Conservation (phyloP, 2,329 filamentous ascomycete species). For the Ceratocystis diversiconidia region DNA sequence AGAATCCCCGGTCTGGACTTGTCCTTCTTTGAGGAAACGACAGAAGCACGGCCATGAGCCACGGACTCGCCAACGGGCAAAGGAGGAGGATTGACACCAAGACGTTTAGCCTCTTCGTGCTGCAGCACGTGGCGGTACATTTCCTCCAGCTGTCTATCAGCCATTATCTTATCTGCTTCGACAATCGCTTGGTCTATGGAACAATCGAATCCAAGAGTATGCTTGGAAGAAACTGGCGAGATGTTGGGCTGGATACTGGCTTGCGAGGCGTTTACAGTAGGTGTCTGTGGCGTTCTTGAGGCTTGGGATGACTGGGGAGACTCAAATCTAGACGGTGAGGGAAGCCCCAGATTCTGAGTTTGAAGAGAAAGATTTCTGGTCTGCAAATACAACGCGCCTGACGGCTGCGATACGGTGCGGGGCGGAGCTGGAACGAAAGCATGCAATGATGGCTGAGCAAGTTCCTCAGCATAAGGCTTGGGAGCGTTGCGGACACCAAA, state of each 20-base stretch:
- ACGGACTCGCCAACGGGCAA: conserved; percentile 10
- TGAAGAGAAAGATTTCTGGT: conserved; percentile 14
- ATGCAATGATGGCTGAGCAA: background rate
- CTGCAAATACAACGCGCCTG: conserved; percentile 6
- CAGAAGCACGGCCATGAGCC: background rate
- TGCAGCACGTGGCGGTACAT: conserved; percentile 89
- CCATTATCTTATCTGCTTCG: conserved; percentile 56
- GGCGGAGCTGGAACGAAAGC: conserved; percentile 16
- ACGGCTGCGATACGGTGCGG: background rate
- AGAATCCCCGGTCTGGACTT: conserved; percentile 37
- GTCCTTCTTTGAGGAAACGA: conserved; percentile 29
- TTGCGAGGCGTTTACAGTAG: conserved; percentile 19
- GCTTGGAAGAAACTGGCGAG: conserved; percentile 29
- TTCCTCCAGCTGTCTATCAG: conserved; percentile 72
- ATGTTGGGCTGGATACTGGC: conserved; percentile 22
- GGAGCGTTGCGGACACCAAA: conserved; percentile 23
- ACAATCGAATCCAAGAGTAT: conserved; percentile 46
- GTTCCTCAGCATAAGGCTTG: background rate
- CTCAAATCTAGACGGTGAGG: background rate
- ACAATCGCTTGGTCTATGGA: conserved; percentile 68
- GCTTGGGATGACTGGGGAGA: conserved; percentile 12
- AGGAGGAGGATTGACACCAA: conserved; percentile 29
- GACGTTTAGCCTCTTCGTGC: conserved; percentile 57
- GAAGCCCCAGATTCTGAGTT: conserved; percentile 12
- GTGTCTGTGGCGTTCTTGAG: conserved; percentile 21